Evolutionary conservation across 2,329 filamentous ascomycete genomes (phyloP).

Genomic region (Dactylellina cionopaga): DNA sequence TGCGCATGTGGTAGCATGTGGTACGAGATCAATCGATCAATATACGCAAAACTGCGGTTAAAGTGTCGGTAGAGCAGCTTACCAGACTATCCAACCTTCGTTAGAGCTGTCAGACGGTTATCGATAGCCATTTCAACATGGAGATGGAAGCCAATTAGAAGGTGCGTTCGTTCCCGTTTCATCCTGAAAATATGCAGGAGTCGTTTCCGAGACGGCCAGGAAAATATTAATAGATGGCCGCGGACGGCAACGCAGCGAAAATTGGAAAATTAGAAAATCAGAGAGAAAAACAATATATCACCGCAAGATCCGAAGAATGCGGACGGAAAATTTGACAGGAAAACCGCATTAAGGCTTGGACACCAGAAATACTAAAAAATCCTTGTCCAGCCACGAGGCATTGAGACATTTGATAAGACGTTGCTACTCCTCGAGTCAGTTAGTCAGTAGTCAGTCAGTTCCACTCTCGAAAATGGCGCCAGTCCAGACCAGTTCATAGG

Average conservation of each 20-base stretch:
- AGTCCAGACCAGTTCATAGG: too few relatives aligned
- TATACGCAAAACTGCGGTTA: slow-evolving; percentile 41
- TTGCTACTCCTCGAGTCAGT: slow-evolving; percentile 8
- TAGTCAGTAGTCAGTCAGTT: too few relatives aligned
- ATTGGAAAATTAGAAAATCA: too few relatives aligned
- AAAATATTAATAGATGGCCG: slow-evolving; percentile 41
- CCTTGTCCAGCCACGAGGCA: slow-evolving; percentile 32
- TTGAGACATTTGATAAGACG: slow-evolving; percentile 39
- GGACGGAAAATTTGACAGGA: slow-evolving; percentile 16
- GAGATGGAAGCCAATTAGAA: slow-evolving; percentile 4
- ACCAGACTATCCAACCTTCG: slow-evolving; percentile 2
- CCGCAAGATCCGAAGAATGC: slow-evolving; percentile 4
- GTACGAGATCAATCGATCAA: neutral
- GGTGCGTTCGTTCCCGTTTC: slow-evolving; percentile 22
- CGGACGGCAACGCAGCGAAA: slow-evolving; percentile 11
- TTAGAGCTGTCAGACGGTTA: slow-evolving; percentile 45
- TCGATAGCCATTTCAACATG: slow-evolving; percentile 26
- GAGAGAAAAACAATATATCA: too few relatives aligned
- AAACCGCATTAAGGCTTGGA: slow-evolving; percentile 21
- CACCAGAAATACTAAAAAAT: neutral
- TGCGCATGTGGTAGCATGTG: neutral
- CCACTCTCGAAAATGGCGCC: too few relatives aligned
- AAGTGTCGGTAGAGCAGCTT: slow-evolving; percentile 19
- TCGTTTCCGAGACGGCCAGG: slow-evolving; percentile 27
- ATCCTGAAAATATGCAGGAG: slow-evolving; percentile 45